Percentiles rank a stretch among this genome's conserved stretches.
These are phyloP conservation scores for Rhizophora apiculata DNA, from an alignment of 345 rosid genomes.

Conservation along the genomic window DNA sequence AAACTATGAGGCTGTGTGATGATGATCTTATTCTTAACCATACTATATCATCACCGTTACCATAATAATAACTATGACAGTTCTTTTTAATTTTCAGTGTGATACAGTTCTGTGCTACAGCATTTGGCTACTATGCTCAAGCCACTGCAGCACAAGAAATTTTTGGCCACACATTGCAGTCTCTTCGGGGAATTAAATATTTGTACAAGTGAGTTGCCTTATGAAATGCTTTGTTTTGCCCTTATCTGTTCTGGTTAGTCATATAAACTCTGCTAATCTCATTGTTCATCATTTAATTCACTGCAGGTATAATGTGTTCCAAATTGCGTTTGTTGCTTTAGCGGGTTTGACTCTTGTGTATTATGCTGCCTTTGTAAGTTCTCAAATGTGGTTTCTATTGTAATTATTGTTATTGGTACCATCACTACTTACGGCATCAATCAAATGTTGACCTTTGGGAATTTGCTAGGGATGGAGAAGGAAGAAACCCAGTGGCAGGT, in stretches of 20 bases:
- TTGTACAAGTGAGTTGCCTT: conserved; percentile 75
- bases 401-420: neutral
- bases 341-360: conserved; percentile 88
- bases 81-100: conserved; percentile 57
- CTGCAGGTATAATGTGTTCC: conserved; percentile 91
- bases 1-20: neutral
- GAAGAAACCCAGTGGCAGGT: conserved; percentile 69
- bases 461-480: conserved; percentile 86
- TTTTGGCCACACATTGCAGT: conserved; percentile 96
- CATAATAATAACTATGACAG: neutral
- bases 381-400: neutral
- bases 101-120: conserved; percentile 93
- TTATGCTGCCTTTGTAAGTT: conserved; percentile 84
- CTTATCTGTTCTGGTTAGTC: neutral
- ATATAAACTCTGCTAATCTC: conserved; percentile 13
- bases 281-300: conserved; percentile 8
- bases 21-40: neutral
- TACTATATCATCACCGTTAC: neutral
- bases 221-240: neutral
- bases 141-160: conserved; percentile 99
- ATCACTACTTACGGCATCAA: neutral
- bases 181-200: conserved; percentile 93
- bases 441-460: neutral
- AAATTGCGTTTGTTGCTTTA: conserved; percentile 71
- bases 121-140: conserved; percentile 98